Percentiles rank a stretch among this genome's conserved stretches.
These are phyloP conservation scores for Candida buenavistaensis DNA, from an alignment of 1,139 yeast species.

Conservation along the genomic window DNA sequence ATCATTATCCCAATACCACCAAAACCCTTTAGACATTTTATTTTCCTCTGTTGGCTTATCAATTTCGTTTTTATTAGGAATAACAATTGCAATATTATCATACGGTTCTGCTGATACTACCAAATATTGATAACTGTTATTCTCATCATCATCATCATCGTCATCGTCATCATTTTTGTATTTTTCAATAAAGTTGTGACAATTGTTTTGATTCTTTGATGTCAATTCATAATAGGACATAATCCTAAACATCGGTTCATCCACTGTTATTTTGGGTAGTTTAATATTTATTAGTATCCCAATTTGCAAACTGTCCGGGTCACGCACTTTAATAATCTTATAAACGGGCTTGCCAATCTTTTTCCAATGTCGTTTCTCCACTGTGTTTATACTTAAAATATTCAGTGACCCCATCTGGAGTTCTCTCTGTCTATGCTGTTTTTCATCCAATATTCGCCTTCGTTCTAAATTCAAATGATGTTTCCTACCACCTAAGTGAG, in stretches of 20 bases:
- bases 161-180: slow-evolving; percentile 11
- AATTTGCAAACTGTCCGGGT: slow-evolving; percentile 52
- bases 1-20: slow-evolving; percentile 75
- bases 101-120: slow-evolving; percentile 85
- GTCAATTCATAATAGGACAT: slow-evolving; percentile 76
- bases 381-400: slow-evolving; percentile 30
- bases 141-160: slow-evolving; percentile 18
- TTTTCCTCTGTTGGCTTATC: slow-evolving; percentile 41
- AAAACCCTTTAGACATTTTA: slow-evolving; percentile 44
- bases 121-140: slow-evolving; percentile 54
- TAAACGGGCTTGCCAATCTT: slow-evolving; percentile 76
- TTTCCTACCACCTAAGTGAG: slow-evolving; percentile 78
- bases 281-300: slow-evolving; percentile 66
- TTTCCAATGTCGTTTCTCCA: slow-evolving; percentile 48
- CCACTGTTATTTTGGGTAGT: slow-evolving; percentile 49
- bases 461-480: slow-evolving; percentile 70
- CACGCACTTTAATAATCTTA: slow-evolving; percentile 64
- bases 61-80: slow-evolving; percentile 58
- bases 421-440: slow-evolving; percentile 20
- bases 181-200: slow-evolving; percentile 24
- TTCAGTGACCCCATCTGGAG: slow-evolving; percentile 6
- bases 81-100: slow-evolving; percentile 68
- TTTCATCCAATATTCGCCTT: slow-evolving; percentile 50
- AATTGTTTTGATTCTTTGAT: slow-evolving; percentile 35
- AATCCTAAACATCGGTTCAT: slow-evolving; percentile 63